Base-by-base conservation (phyloP, 257 asterid genomes). In the Fraxinus cuspidata region DNA sequence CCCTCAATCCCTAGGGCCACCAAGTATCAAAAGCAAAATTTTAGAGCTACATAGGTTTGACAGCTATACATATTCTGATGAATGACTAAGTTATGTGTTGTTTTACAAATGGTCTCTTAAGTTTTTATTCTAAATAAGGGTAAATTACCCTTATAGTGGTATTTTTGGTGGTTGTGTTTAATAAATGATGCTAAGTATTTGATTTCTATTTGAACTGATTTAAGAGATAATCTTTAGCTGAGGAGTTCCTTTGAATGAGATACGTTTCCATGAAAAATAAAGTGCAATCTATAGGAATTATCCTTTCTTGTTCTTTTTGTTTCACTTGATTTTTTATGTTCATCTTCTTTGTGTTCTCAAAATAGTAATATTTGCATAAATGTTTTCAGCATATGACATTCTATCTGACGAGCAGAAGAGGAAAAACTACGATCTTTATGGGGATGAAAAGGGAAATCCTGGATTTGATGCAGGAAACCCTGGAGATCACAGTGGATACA, bases 401-500 rank as follows among this genome's bases (percentile, higher is more conserved):
- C 83, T 96, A 79, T 93, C 98, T 2, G 95, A 96, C 27, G 99
- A 96, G 77, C 90, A 92, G 76, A 96, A 90, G 88, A 89, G 98
- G 84, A 96, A 93, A 82, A 92, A 89, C 80, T 96, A 93, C 73
- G 97, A 96, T 80, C 96, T 96, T 38, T 92, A 88, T 64, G 99
- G 98, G 64, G 92, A 93, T 80, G 99, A 96, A 82, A 90, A 83
- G 83, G 96, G 92, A 28, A 86, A 60, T 76, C 89, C 96, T 74
- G 93, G 96, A 31, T 91, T 91, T 81, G 92, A 85, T 23, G 73
- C 89, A 72, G 92, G 96, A 4, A 75, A 75, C 71, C 75, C 88
- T 25, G 89, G 92, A 78, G 87, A 84, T 60, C 87, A 88, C 0
- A 86, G 86, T 67, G 94, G 91, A 81, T 86, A 94, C 79, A 66